Evolutionary conservation across 2,329 filamentous ascomycete genomes (phyloP).

Genomic region (Hymenoscyphus salicellus): DNA sequence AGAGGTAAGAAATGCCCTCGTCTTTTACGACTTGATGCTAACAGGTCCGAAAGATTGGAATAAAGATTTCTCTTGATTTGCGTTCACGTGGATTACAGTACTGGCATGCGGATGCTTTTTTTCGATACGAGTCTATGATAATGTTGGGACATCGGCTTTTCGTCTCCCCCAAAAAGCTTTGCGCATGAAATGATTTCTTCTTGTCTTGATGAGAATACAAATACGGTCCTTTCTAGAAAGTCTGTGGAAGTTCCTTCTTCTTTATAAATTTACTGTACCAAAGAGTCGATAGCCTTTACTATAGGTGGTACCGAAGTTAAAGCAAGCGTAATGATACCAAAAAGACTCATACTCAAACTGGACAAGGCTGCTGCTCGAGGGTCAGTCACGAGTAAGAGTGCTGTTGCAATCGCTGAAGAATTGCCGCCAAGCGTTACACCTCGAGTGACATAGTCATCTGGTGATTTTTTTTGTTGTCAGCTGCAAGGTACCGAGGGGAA

Average conservation of each 20-base stretch:
- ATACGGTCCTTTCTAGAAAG: not conserved
- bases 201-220: not conserved
- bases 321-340: constrained; percentile 57
- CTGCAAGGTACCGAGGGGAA: constrained; percentile 13
- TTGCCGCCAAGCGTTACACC: constrained; percentile 61
- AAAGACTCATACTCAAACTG: constrained; percentile 59
- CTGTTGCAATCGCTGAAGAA: constrained; percentile 58
- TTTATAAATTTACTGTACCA: constrained; percentile 42
- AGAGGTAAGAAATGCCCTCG: constrained; percentile 58
- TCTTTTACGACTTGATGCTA: not conserved
- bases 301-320: constrained; percentile 57
- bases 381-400: constrained; percentile 53
- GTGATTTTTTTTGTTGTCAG: constrained; percentile 12
- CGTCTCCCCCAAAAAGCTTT: not conserved
- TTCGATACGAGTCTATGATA: constrained; percentile 14
- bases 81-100: not conserved
- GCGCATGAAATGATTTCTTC: not conserved
- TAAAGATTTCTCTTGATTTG: constrained; percentile 4
- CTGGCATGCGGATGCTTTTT: not conserved
- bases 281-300: constrained; percentile 45
- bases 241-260: constrained; percentile 18
- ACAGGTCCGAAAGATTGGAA: constrained; percentile 21
- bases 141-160: constrained; percentile 7
- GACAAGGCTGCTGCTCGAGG: constrained; percentile 58
- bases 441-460: constrained; percentile 62